A percentile compares a stretch with the other conserved stretches of the same genome.
Evolutionary conservation across 352 stramenopile species (phyloP).

Genomic region (Globisporangium iwayamae): DNA sequence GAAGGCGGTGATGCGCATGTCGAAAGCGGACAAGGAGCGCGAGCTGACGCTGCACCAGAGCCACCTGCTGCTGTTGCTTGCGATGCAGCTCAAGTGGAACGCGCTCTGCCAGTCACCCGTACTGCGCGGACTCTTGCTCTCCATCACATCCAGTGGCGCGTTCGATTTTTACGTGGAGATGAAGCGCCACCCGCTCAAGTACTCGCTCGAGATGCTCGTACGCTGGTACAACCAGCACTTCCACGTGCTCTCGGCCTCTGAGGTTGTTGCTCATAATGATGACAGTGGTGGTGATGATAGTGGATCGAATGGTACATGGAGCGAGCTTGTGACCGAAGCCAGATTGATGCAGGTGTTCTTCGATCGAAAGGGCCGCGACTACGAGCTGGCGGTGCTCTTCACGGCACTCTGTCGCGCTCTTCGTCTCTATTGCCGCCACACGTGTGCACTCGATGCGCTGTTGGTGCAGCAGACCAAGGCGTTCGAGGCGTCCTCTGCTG

Average conservation of each 20-base stretch:
- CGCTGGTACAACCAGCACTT: conserved; percentile 67
- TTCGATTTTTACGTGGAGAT: conserved; percentile 46
- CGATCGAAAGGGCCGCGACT: conserved; percentile 30
- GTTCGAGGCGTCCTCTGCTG: conserved; percentile 26
- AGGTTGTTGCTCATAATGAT: conserved; percentile 8
- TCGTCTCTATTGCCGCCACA: conserved; percentile 47
- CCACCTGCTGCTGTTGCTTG: conserved; percentile 65
- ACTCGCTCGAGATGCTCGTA: conserved; percentile 61
- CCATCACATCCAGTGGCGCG: conserved; percentile 33
- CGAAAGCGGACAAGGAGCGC: conserved; percentile 57
- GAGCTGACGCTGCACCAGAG: conserved; percentile 62
- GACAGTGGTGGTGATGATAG: conserved; percentile 1
- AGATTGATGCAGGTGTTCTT: conserved; percentile 55
- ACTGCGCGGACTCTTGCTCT: conserved; percentile 57
- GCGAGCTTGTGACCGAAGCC: conserved; percentile 38
- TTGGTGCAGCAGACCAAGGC: conserved; percentile 40
- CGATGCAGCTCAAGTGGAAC: conserved; percentile 45
- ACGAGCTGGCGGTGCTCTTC: conserved; percentile 63
- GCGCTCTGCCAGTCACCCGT: conserved; percentile 35
- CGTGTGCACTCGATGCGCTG: conserved; percentile 48
- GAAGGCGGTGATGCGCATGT: conserved; percentile 44
- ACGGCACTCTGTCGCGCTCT: conserved; percentile 54
- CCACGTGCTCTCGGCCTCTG: conserved; percentile 7
- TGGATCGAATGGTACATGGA: neutral
- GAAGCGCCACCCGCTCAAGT: conserved; percentile 33